Evolutionary conservation across 306 rosid species (phyloP).

Genomic region (Lathyrus tuberosus): DNA sequence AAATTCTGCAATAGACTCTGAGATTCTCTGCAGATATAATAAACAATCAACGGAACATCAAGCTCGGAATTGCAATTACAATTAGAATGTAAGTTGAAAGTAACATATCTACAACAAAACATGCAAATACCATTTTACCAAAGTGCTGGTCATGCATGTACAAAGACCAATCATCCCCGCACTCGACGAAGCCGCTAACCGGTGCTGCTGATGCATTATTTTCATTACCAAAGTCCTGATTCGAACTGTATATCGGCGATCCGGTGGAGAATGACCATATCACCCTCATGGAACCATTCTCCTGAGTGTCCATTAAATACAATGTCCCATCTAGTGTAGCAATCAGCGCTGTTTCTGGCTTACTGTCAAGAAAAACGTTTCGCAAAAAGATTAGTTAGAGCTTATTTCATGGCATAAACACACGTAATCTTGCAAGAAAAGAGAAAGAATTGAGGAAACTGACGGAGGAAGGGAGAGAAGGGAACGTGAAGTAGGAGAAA

Average conservation of each 20-base stretch:
- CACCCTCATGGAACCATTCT: conserved; percentile 45
- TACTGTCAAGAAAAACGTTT: conserved; percentile 41
- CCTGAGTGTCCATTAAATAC: conserved; percentile 53
- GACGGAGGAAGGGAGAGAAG: conserved; percentile 58
- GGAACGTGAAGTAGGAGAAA: conserved; percentile 48
- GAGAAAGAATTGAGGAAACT: conserved; percentile 23
- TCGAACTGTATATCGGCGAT: conserved; percentile 59
- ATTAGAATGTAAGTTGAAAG: too few relatives aligned
- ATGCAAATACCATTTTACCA: conserved; percentile 71
- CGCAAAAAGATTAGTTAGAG: background rate
- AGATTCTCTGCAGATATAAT: conserved; percentile 61
- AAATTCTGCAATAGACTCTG: conserved; percentile 57
- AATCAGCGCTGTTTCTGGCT: conserved; percentile 49
- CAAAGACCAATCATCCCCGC: conserved; percentile 79
- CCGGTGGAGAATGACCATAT: conserved; percentile 80
- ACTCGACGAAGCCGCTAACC: conserved; percentile 50
- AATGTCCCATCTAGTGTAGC: conserved; percentile 68
- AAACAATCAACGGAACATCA: conserved; percentile 30
- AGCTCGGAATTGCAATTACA: conserved; percentile 21
- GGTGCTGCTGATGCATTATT: conserved; percentile 41
- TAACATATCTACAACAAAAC: conserved; percentile 17
- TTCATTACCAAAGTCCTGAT: conserved; percentile 54
- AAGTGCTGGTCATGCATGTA: conserved; percentile 51
- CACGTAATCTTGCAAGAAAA: background rate
- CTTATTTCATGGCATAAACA: too few relatives aligned